Evolutionary conservation across 2,329 filamentous ascomycete species (phyloP), one percentile per base, ranked within the genome.

Genomic region (Diatrype stigma): DNA sequence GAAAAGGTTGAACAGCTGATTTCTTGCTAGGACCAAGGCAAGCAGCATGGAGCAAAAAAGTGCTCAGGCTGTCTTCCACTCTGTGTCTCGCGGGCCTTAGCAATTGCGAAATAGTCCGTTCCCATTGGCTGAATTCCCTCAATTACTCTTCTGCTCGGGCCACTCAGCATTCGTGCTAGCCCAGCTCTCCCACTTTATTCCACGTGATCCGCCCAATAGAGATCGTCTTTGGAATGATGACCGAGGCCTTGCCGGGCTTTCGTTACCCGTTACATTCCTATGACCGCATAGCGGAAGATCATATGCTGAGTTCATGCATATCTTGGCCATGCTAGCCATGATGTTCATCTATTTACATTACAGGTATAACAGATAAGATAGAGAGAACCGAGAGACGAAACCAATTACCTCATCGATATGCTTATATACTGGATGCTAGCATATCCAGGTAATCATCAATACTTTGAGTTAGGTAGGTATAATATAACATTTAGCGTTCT

Each of bases 21-120:
- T 14, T 44, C 37, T 40, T 17, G 37, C n/a, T 21, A 28, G 16
- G 14, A 19, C 40, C 40, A 23, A 44, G n/a, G 40, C 40, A 28
- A 28, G n/a, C 16, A 19, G 21, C 8, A 21, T 42, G 12, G 38
- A 42, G 19, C 7, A 23, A 44, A 44, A 44, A 44, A 44, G 40
- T 44, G 40, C 40, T 44, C 40, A 37, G 34, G 34, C 34, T 17
- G 34, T 14, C 34, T 37, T 17, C n/a, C n/a, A n/a, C n/a, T n/a
- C n/a, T n/a, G n/a, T n/a, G n/a, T 42, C 14, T 21, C 11, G 7
- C 40, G 11, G 14, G 19, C 22, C 40, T 28, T 11, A 44, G 40
- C 40, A 44, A 44, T 49, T 23, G 44, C 19, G 40, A 49, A 49
- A 49, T 32, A 14, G 16, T 49, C 16, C 8, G 17, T 45, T 49